Evolutionary conservation across 2,329 filamentous ascomycete genomes (phyloP).

Genomic region (Ophiosphaerella herpotricha): DNA sequence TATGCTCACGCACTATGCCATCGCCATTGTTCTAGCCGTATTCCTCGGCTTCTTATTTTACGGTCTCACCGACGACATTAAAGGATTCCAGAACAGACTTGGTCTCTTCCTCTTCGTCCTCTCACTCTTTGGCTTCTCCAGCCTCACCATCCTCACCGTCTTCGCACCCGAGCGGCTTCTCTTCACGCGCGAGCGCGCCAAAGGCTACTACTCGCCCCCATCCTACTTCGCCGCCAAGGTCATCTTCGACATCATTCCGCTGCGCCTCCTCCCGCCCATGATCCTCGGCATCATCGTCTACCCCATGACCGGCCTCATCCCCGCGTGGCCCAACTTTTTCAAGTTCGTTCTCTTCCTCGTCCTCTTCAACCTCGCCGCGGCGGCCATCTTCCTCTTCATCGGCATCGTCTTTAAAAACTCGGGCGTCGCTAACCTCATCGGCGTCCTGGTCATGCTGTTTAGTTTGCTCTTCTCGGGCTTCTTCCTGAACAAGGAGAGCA

Average conservation of each 20-base stretch:
- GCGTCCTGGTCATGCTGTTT: conserved; percentile 96
- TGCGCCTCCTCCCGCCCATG: conserved; percentile 92
- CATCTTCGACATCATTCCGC: conserved; percentile 94
- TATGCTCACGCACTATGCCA: conserved; percentile 98
- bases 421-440: conserved; percentile 90
- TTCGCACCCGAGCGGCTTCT: conserved; percentile 89
- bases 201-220: conserved; percentile 92
- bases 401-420: conserved; percentile 92
- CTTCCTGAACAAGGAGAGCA: conserved; percentile 91
- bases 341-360: conserved; percentile 91
- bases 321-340: conserved; percentile 81
- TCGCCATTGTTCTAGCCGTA: conserved; percentile 90
- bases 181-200: conserved; percentile 91
- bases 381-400: conserved; percentile 92
- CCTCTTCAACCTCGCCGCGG: conserved; percentile 92
- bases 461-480: conserved; percentile 92
- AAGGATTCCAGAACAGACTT: conserved; percentile 95
- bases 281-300: conserved; percentile 96
- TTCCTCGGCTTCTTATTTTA: conserved; percentile 97
- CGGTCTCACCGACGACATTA: conserved; percentile 91
- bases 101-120: conserved; percentile 98
- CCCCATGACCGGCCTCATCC: conserved; percentile 92
- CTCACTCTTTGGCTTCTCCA: conserved; percentile 95
- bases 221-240: conserved; percentile 96
- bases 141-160: conserved; percentile 88